Evolutionary conservation across 139 green algal species (phyloP).

Genomic region (Eudorina sp.): DNA sequence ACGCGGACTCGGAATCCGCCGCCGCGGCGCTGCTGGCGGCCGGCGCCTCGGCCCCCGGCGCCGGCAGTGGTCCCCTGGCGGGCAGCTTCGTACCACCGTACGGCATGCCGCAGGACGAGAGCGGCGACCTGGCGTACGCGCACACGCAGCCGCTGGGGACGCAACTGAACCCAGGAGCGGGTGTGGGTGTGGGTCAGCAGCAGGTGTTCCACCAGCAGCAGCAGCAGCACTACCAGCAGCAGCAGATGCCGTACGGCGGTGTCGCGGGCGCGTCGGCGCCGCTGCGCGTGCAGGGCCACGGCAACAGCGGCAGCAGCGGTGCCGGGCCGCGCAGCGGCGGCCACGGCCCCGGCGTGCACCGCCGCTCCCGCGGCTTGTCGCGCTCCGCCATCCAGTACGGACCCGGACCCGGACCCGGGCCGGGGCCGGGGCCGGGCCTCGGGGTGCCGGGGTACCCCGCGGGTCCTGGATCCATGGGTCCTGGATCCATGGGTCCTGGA

Average conservation of each 20-base stretch:
- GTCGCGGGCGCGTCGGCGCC: not conserved
- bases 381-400: not conserved
- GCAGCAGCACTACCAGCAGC: not conserved
- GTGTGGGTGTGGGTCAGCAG: no score
- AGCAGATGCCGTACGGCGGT: not conserved
- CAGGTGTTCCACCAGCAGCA: not conserved
- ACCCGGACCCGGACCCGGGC: not conserved
- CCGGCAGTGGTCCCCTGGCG: not conserved
- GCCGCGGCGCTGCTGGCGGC: not conserved
- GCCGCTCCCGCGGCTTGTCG: not conserved
- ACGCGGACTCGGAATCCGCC: not conserved
- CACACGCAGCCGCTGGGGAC: not conserved
- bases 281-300: not conserved
- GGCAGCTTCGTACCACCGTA: not conserved
- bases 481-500: not conserved
- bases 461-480: not conserved
- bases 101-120: not conserved
- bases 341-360: not conserved
- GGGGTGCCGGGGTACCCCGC: not conserved
- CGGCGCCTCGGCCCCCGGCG: no score
- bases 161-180: slow-evolving; percentile 13
- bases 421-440: not conserved
- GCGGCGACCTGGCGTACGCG: not conserved
- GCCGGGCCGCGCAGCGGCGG: not conserved
- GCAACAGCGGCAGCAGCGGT: not conserved